Percentiles rank a stretch among this genome's conserved stretches.
These are phyloP conservation scores for Lachnellula cervina DNA, from an alignment of 2,329 filamentous ascomycete genomes.

Conservation along the genomic window DNA sequence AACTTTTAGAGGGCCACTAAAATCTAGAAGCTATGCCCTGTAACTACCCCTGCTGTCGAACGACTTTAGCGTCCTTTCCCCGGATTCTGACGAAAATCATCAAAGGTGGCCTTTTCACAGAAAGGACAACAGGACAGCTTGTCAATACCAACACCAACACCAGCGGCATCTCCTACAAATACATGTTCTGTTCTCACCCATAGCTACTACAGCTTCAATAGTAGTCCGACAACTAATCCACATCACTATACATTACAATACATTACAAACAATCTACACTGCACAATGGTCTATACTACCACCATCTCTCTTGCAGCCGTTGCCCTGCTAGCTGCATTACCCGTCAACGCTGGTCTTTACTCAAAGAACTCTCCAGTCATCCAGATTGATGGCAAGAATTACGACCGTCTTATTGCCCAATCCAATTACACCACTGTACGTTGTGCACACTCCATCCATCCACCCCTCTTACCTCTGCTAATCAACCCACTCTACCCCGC, in stretches of 20 bases:
- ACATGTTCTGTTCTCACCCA: background rate
- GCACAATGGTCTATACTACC: slow-evolving; percentile 49
- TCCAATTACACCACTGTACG: slow-evolving; percentile 86
- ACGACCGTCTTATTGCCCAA: slow-evolving; percentile 75
- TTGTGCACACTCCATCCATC: background rate
- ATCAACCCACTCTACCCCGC: slow-evolving; percentile 16
- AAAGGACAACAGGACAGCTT: slow-evolving; percentile 17
- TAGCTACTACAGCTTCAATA: slow-evolving; percentile 25
- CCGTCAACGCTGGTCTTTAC: slow-evolving; percentile 70
- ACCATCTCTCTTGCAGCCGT: slow-evolving; percentile 49
- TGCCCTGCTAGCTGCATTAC: slow-evolving; percentile 61
- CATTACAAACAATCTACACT: background rate
- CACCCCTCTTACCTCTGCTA: background rate
- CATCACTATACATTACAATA: background rate
- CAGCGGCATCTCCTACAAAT: background rate
- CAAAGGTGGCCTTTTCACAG: slow-evolving; percentile 21
- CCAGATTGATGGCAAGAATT: slow-evolving; percentile 73
- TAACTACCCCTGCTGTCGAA: background rate
- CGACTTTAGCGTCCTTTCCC: slow-evolving; percentile 12
- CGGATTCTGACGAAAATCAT: slow-evolving; percentile 15
- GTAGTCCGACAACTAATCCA: slow-evolving; percentile 8
- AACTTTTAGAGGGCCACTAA: no score
- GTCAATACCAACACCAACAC: slow-evolving; percentile 12
- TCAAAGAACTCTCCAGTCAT: slow-evolving; percentile 81
- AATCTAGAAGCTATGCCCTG: no score